Base-by-base conservation (phyloP, 768 basidiomycete species). In the Lactarius hengduanensis region DNA sequence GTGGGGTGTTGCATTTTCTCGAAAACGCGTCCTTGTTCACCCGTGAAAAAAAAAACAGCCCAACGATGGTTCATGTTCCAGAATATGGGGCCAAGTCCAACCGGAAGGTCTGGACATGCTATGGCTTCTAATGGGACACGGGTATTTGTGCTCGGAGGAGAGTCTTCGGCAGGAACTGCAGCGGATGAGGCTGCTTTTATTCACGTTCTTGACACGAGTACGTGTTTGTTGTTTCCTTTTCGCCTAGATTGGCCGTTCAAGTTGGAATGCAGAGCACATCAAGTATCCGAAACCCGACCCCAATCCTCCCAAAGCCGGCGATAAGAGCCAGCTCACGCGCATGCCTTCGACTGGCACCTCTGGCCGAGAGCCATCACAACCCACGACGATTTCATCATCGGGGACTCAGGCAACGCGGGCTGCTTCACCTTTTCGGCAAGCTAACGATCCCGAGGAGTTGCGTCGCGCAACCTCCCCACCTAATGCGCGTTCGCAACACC, bases 21-120 rank as follows among this genome's bases (percentile, higher is more conserved):
- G 45, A 50, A 41, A 56, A 18, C 7, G 10, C 50, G 40, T 26
- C 40, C 47, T 50, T 22, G 18, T 13, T 63, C 36, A 59, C 20
- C 30, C 43, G 59, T 30, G 26, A 13, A 47, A 10, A 32, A 43
- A 57, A 54, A 54, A 56, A 36, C 74, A 98, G 96, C 95, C 77
- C 92, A 94, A 73, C 84, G 97, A 71, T 99, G 97, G 97, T 99
- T 96, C 79, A 98, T 96, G 94, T 99, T 99, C 81, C 95, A 98
- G 77, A 97, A 98, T 74, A 99, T 99, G 97, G 97, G 97, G 0
- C 96, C 96, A 20, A 86, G 93, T 18, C 97, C 97, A 0, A 88
- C 83, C 47, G 92, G 94, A 3, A 85, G 97, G 59, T 96, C 94
- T 10, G 97, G 97, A 2, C 97, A 99, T 77, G 92, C 96, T n/a